Conservation (phyloP, 192 early-diverging fungal species). For the Piromyces finnis region DNA sequence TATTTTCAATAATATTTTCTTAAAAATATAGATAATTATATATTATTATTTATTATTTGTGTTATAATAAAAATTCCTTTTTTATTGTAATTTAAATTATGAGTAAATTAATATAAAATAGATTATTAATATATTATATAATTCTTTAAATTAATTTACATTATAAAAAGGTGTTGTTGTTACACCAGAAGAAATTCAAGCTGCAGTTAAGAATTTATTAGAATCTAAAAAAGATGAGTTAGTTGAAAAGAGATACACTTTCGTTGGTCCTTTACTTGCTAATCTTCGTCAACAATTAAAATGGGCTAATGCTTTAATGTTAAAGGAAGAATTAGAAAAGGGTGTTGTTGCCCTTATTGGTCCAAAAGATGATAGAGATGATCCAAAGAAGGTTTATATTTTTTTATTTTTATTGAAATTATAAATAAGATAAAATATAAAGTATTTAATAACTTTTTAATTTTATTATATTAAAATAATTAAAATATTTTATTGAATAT, state of each 20-base stretch:
- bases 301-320: conserved; percentile 77
- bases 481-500: no score
- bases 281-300: conserved; percentile 33
- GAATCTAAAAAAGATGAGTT: conserved; percentile 48
- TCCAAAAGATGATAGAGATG: conserved; percentile 95
- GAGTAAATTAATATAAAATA: no score
- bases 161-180: conserved; percentile 64
- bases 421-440: no score
- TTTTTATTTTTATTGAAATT: not conserved
- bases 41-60: no score
- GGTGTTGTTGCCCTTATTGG: conserved; percentile 73
- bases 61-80: no score
- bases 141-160: no score
- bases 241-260: conserved; percentile 67
- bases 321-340: conserved; percentile 78
- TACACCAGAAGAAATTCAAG: conserved; percentile 53
- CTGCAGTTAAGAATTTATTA: conserved; percentile 42
- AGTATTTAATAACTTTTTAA: no score
- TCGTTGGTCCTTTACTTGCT: conserved; percentile 56
- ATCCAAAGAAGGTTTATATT: conserved; percentile 28
- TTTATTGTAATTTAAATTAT: no score
- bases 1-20: not conserved
- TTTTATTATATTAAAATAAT: no score
- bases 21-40: not conserved
- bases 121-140: no score